Evolutionary conservation across 202 grass and related monocot genomes (phyloP), one percentile per base, ranked within the genome.

Genomic region (Schoenoplectus triqueter): DNA sequence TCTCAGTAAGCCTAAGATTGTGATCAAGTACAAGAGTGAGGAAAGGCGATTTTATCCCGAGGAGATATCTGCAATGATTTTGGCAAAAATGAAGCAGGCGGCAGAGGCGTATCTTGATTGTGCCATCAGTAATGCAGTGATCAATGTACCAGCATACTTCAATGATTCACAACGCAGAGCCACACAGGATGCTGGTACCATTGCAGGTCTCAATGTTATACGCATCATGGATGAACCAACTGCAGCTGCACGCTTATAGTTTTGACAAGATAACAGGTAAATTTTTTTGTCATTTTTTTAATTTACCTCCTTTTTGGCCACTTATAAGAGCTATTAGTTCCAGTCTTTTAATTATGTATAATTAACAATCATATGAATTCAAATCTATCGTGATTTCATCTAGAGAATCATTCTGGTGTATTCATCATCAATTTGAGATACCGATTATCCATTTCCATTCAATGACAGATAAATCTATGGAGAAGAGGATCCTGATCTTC

Each of bases 71-170:
- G 54, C 85, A 8, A 87, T 82, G 78, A 7, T 87, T 13, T 79
- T 87, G 1, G 63, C 40, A 2, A 87, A 87, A 64, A 82, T 87
- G 85, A 87, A 87, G 66, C 76, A 82, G 66, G 81, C 73, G 3
- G 85, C 85, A 18, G 85, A 87, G 70, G 85, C 85, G 15, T 87
- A 73, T 52, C 66, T 87, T 51, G 85, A 81, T 46, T 74, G 71
- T 54, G 20, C 69, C 8, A 51, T 87, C 4, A 82, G 57, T 11
- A 77, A 82, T 82, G 85, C 85, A 2, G 85, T 87, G 7, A 68
- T 87, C 40, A 87, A 68, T 52, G 85, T 87, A 15, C 85, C 85
- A 50, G 86, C 86, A 51, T 88, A 84, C 46, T 88, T 88, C 62
- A 88, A 80, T 62, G 81, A 84, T 84, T 64, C 86, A 46, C 86